Conservation (phyloP, 23 red algal genomes). For the Gracilaria caudata region DNA sequence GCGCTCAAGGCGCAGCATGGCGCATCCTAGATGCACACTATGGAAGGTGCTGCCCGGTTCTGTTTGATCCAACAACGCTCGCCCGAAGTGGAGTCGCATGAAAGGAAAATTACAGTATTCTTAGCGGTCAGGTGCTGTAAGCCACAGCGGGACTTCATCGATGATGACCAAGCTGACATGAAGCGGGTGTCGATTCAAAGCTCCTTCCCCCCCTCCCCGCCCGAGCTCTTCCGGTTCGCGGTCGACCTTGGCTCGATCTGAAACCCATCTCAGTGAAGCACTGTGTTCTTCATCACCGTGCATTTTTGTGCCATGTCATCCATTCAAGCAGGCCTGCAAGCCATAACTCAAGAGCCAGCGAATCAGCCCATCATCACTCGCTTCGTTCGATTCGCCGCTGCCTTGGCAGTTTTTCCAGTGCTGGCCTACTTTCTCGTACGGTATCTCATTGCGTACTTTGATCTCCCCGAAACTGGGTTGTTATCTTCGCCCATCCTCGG, state of each 20-base stretch:
- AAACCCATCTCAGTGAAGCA: not conserved
- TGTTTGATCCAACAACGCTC: too few species aligned
- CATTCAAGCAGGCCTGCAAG: slow-evolving; percentile 49
- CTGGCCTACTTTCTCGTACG: slow-evolving; percentile 44
- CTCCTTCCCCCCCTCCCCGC: too few species aligned
- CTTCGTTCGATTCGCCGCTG: slow-evolving; percentile 56
- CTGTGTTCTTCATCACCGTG: not conserved
- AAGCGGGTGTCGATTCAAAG: too few species aligned
- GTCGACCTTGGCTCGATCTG: not conserved
- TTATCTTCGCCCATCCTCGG: slow-evolving; percentile 45
- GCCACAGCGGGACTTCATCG: too few species aligned
- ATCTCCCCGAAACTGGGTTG: not conserved
- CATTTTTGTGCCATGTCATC: slow-evolving; percentile 36
- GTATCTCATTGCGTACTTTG: slow-evolving; percentile 5
- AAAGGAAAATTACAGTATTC: too few species aligned
- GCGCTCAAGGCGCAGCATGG: too few species aligned
- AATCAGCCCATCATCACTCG: slow-evolving; percentile 49
- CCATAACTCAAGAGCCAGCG: slow-evolving; percentile 46
- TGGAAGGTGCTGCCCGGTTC: too few species aligned
- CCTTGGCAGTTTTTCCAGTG: slow-evolving; percentile 49
- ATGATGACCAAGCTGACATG: too few species aligned
- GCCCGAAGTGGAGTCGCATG: too few species aligned
- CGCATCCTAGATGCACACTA: too few species aligned
- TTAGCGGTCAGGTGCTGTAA: too few species aligned
- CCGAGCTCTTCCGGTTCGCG: too few species aligned